Evolutionary conservation across 768 basidiomycete genomes (phyloP).

Genomic region (Leccinum boreale): DNA sequence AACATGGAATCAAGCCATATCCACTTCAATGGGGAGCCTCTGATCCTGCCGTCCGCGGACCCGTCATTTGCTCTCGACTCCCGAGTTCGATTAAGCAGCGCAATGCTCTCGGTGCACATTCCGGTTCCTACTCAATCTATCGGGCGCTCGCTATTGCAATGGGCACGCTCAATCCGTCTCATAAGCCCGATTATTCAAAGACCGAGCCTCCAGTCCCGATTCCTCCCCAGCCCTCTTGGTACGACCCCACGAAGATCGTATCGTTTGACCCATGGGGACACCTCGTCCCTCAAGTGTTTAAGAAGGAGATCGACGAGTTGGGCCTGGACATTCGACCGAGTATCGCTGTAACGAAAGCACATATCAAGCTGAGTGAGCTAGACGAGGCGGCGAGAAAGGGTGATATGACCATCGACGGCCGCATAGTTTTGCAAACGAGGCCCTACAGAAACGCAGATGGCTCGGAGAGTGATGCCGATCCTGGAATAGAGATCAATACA

Average conservation of each 20-base stretch:
- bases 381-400: constrained; percentile 79
- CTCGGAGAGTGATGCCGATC: constrained; percentile 48
- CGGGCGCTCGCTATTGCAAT: constrained; percentile 91
- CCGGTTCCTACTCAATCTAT: constrained; percentile 93
- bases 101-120: constrained; percentile 92
- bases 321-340: constrained; percentile 88
- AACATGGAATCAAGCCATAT: constrained; percentile 81
- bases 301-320: constrained; percentile 52
- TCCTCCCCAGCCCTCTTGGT: constrained; percentile 77
- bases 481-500: constrained; percentile 85
- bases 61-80: constrained; percentile 85
- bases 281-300: constrained; percentile 71
- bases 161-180: constrained; percentile 72
- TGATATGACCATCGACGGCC: constrained; percentile 73
- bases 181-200: constrained; percentile 77
- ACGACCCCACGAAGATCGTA: constrained; percentile 75
- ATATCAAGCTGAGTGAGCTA: constrained; percentile 92
- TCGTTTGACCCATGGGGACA: constrained; percentile 95
- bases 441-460: constrained; percentile 67
- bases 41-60: constrained; percentile 66
- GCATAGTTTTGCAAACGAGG: constrained; percentile 68
- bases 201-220: constrained; percentile 85
- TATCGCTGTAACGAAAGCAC: constrained; percentile 89
- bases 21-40: constrained; percentile 80
- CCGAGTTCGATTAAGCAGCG: constrained; percentile 81